Percentiles rank a stretch among this genome's conserved stretches.
Conservation (phyloP, 169 alveolate species). For the Plasmodium relictum region DNA sequence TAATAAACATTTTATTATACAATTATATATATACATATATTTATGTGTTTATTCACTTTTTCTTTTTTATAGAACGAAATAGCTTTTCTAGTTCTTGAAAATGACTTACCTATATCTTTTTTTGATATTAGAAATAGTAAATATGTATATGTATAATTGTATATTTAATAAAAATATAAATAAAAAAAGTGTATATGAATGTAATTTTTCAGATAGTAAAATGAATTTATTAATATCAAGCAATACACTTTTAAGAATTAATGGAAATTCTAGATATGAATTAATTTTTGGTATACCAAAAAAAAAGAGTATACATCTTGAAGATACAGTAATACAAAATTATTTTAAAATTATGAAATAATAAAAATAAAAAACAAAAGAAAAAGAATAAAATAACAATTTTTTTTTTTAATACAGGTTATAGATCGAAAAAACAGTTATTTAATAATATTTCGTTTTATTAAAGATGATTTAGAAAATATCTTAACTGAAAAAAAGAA, state of each 20-base stretch:
- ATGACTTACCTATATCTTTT: constrained; percentile 58
- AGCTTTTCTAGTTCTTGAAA: constrained; percentile 39
- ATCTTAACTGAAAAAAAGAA: constrained; percentile 29
- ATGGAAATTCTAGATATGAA: constrained; percentile 43
- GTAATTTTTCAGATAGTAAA: not conserved
- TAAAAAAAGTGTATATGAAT: not conserved
- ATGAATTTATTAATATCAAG: constrained; percentile 14
- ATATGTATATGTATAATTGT: not conserved
- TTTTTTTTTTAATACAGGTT: not conserved
- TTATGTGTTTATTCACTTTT: not conserved
- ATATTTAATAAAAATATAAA: no score
- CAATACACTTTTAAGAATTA: constrained; percentile 29
- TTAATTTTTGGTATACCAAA: constrained; percentile 41
- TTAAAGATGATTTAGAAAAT: constrained; percentile 15
- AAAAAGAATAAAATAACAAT: not conserved
- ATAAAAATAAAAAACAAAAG: not conserved
- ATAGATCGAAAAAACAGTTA: constrained; percentile 33
- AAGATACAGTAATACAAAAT: constrained; percentile 6
- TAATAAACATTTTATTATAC: not conserved
- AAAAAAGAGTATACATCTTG: constrained; percentile 29
- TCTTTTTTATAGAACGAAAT: constrained; percentile 43
- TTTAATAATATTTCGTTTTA: constrained; percentile 32
- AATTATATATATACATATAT: not conserved
- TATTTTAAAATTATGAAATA: no score
- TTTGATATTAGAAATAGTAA: constrained; percentile 45